Base-by-base conservation (phyloP, 2,329 filamentous ascomycete species). In the Diaporthe caulivora region DNA sequence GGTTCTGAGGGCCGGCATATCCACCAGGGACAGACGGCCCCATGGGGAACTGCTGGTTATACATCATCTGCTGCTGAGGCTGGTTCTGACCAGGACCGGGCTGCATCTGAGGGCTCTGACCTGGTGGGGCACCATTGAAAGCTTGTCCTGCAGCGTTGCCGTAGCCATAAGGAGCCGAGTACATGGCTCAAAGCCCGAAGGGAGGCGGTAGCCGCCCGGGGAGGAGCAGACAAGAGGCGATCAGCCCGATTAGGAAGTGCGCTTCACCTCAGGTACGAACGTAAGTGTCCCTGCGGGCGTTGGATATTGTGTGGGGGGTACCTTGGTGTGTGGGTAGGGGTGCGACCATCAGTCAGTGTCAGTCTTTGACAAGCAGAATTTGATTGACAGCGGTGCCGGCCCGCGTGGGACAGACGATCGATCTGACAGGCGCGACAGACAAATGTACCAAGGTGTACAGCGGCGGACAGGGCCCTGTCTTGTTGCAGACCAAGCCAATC, bases 21-120 rank as follows among this genome's bases (percentile, higher is more conserved):
- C 80, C 82, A 74, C 83, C 84, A 79, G 62, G 47, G 13, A 67
- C 62, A n/a, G 89, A 88, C 72, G 84, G 82, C 70, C 82, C 83
- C 87, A 91, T 89, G 78, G 86, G 83, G 77, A 87, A 90, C 82
- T 89, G 88, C 80, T 89, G 88, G 80, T 89, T 89, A 81, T 89
- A 91, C 88, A 91, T 90, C 84, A 89, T 87, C 81, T 87, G 87
- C 81, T 87, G 87, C 78, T 87, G 86, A 73, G 82, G 83, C 77
- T 84, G 83, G 70, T 78, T 80, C 80, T 84, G 82, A 77, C 80
- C 80, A 72, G 80, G 80, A 76, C 83, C 84, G 76, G 84, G 85
- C 80, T 86, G 86, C 81, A 86, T 81, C 78, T 84, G 85, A 81
- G 81, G 81, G 77, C 83, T 85, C 80, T 86, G 85, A 75, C 83